Conservation (phyloP, 2,329 filamentous ascomycete genomes). For the Trichoderma koningiopsis region DNA sequence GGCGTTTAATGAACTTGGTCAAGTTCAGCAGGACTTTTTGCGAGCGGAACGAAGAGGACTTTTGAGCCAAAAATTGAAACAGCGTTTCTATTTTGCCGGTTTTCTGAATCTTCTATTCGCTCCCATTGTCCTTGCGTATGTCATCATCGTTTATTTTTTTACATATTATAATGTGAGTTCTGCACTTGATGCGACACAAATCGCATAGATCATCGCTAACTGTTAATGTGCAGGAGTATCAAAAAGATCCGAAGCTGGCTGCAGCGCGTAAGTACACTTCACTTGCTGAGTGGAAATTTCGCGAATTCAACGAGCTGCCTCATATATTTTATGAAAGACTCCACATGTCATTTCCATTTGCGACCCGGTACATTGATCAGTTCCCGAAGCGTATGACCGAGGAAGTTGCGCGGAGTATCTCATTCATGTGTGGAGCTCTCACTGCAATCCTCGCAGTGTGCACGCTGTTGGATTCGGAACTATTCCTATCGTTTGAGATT, state of each 20-base stretch:
- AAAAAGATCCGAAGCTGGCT: slow-evolving; percentile 89
- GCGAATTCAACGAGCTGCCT: slow-evolving; percentile 94
- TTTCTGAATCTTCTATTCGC: slow-evolving; percentile 84
- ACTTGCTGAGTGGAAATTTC: slow-evolving; percentile 95
- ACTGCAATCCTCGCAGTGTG: slow-evolving; percentile 82
- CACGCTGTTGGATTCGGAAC: slow-evolving; percentile 84
- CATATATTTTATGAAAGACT: slow-evolving; percentile 88
- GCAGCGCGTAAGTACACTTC: slow-evolving; percentile 83
- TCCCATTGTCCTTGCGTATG: slow-evolving; percentile 83
- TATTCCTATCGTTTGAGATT: slow-evolving; percentile 90
- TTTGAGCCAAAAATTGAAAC: slow-evolving; percentile 75
- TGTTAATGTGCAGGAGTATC: slow-evolving; percentile 69
- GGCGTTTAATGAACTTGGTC: slow-evolving; percentile 86
- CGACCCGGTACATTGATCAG: slow-evolving; percentile 88
- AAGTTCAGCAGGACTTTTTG: slow-evolving; percentile 83
- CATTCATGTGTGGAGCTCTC: slow-evolving; percentile 84
- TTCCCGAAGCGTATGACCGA: slow-evolving; percentile 95
- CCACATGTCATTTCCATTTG: slow-evolving; percentile 94
- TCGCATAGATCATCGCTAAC: background rate
- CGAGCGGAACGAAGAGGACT: slow-evolving; percentile 78
- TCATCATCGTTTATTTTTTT: slow-evolving; percentile 88
- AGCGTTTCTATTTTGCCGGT: slow-evolving; percentile 79
- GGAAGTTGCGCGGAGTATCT: slow-evolving; percentile 79
- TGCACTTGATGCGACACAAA: too few relatives aligned
- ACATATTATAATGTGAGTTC: slow-evolving; percentile 79